Percentiles rank a stretch among this genome's conserved stretches.
Conservation (phyloP, 257 asterid species). For the Gynochthodes officinalis region DNA sequence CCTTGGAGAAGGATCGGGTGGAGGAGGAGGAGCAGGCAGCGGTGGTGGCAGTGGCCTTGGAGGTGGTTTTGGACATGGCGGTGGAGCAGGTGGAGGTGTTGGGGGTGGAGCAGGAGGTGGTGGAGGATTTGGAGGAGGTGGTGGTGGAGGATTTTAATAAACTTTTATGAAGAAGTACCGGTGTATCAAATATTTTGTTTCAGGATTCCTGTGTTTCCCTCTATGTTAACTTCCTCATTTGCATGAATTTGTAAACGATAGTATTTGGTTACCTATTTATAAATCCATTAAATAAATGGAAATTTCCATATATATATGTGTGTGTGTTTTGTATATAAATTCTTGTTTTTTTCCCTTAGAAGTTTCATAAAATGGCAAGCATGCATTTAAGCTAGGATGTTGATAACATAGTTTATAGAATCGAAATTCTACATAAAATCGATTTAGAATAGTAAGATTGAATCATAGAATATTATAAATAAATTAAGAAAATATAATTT, state of each 20-base stretch:
- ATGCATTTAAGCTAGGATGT: no score
- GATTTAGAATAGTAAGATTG: no score
- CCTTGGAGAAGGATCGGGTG: constrained; percentile 16
- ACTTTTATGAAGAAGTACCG: background rate
- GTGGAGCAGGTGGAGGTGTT: constrained; percentile 17
- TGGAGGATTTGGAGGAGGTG: background rate
- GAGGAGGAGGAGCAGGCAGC: constrained; percentile 16
- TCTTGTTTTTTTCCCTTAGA: no score
- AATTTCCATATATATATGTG: no score
- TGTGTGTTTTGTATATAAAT: no score
- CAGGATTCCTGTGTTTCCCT: background rate
- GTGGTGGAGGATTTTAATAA: background rate
- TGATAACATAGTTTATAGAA: no score
- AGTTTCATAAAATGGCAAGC: no score
- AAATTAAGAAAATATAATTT: no score
- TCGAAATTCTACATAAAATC: no score
- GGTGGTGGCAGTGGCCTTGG: constrained; percentile 12
- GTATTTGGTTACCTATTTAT: no score
- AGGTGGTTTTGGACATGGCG: constrained; percentile 15
- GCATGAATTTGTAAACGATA: background rate
- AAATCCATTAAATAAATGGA: no score
- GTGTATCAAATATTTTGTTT: background rate
- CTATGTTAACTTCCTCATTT: background rate
- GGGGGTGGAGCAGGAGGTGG: constrained; percentile 16
- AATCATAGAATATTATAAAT: no score